Conservation (phyloP, 441 rosid species). For the Erysimum cheiri region DNA sequence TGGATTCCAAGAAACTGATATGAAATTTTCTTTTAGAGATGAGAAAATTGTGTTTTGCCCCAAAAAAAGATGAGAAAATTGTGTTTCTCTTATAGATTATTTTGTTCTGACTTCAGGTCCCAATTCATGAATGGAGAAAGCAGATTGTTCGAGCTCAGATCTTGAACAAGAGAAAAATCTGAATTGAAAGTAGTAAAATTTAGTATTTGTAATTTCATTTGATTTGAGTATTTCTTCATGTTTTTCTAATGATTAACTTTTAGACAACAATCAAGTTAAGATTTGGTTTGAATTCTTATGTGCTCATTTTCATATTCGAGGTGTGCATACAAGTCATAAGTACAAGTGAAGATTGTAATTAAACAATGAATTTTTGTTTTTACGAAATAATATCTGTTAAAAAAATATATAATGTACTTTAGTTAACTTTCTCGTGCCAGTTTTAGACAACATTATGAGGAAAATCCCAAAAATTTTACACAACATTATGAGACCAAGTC, state of each 20-base stretch:
- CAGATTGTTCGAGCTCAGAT: constrained; percentile 50
- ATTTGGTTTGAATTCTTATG: constrained; percentile 15
- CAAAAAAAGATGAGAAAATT: neutral
- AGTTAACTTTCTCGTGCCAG: constrained; percentile 35
- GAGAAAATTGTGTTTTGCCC: too few species aligned
- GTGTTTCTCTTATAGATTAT: neutral
- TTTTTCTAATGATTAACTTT: too few species aligned
- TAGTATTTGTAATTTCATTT: constrained; percentile 7
- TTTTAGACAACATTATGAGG: constrained; percentile 2
- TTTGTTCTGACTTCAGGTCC: constrained; percentile 49
- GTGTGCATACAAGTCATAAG: neutral
- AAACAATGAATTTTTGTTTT: neutral
- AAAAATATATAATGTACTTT: neutral
- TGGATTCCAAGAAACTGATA: neutral
- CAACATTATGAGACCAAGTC: neutral
- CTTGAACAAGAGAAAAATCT: constrained; percentile 42
- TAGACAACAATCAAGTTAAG: constrained; percentile 2
- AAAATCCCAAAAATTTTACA: constrained; percentile 14
- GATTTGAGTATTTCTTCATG: neutral
- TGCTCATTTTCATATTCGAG: neutral
- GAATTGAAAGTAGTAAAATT: neutral
- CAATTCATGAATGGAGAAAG: constrained; percentile 64
- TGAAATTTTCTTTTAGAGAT: neutral
- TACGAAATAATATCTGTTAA: neutral
- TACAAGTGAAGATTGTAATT: neutral